Base-by-base conservation (phyloP, 768 basidiomycete species). In the Collybiopsis luxurians region DNA sequence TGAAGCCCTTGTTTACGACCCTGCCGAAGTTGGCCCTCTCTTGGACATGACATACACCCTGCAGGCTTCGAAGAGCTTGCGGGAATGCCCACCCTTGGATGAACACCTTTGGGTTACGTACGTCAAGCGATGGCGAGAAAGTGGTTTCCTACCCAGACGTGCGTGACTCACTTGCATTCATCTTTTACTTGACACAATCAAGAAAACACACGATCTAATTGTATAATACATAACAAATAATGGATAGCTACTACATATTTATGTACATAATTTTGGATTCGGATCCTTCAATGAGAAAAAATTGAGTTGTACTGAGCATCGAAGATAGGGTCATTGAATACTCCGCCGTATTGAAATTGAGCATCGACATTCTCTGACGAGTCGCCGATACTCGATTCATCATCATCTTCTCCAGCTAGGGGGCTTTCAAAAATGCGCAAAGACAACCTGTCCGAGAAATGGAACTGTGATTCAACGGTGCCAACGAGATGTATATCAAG, bases 281-380 rank as follows among this genome's bases (percentile, higher is more conserved):
- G 13, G 13, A 34, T 5, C 31, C 13, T 13, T 47, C 46, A 47
- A 30, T 30, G 46, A 47, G 46, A 26, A 47, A 28, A 17, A 12
- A 30, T n/a, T 30, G 46, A 13, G n/a, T 26, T 30, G 21, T 67
- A 70, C 28, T 57, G 61, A 15, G 63, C 63, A 53, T 71, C 71
- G 55, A 71, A 69, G 23, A 55, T 49, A 27, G 66, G 67, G 57
- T 71, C 71, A 59, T 70, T 65, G 56, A 69, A 67, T 1, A 60
- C 60, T 42, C 71, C 69, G 11, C 69, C 69, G 28, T 55, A 59
- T 19, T 55, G 56, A 44, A 58, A 47, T 15, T 56, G n/a, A 31
- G 12, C 28, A 11, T 59, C 48, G 44, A 59, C 59, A 19, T 56
- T 57, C 0, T 60, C 62, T n/a, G 46, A 52, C 52, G 58, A 61